These are phyloP conservation scores for Curvularia lunata DNA, from an alignment of 2,329 filamentous ascomycete genomes.

Conservation along the genomic window DNA sequence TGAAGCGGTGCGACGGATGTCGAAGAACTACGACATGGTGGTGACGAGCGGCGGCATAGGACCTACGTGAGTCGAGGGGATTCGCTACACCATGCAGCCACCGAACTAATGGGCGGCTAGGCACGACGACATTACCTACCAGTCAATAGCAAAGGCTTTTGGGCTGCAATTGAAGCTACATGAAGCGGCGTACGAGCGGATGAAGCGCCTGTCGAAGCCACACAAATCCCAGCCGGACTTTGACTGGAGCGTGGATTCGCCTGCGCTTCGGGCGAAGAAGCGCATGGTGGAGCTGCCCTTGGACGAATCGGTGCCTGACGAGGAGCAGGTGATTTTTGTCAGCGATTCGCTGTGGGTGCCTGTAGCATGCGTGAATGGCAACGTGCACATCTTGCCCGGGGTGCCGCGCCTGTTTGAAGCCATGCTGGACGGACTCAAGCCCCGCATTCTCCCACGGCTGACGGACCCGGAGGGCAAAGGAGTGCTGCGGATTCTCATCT, in stretches of 20 bases:
- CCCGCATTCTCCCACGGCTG: conserved; percentile 71
- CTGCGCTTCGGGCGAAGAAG: conserved; percentile 78
- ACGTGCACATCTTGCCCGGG: conserved; percentile 90
- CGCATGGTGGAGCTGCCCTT: conserved; percentile 89
- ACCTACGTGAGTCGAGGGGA: conserved; percentile 73
- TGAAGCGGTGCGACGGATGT: conserved; percentile 87
- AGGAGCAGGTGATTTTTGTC: conserved; percentile 79
- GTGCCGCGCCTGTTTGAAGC: conserved; percentile 84
- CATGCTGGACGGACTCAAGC: conserved; percentile 78
- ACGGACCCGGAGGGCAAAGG: conserved; percentile 82
- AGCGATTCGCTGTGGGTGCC: conserved; percentile 89
- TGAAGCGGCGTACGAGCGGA: conserved; percentile 75
- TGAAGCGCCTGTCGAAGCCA: conserved; percentile 80
- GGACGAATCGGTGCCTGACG: conserved; percentile 68
- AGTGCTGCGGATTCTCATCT: conserved; percentile 78
- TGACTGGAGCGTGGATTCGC: conserved; percentile 82
- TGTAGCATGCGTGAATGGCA: conserved; percentile 84
- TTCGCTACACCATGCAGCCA: conserved; percentile 18
- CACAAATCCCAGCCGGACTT: conserved; percentile 76
- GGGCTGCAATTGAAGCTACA: conserved; percentile 77
- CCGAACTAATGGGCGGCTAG: conserved; percentile 54
- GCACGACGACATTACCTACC: conserved; percentile 97
- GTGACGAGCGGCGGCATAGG: conserved; percentile 96
- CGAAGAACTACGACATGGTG: conserved; percentile 87
- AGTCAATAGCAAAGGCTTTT: conserved; percentile 91